Evolutionary conservation across 1,139 yeast species (phyloP).

Genomic region (Zygosaccharomyces sapae): DNA sequence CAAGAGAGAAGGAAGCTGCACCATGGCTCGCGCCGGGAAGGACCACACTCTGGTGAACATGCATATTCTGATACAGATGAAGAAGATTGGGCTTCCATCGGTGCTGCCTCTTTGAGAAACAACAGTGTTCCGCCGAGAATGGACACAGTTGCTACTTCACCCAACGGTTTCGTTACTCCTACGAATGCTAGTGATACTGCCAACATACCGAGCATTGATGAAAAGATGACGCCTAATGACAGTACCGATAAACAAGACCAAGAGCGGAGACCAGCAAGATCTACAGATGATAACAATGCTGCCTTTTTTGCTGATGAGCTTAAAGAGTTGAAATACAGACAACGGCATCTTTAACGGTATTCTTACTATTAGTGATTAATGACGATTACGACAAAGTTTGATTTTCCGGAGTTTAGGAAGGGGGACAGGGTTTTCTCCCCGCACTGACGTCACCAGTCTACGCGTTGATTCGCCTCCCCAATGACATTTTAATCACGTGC

Average conservation of each 20-base stretch:
- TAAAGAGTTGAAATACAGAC: slow-evolving; percentile 15
- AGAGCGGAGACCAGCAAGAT: slow-evolving; percentile 12
- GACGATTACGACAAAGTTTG: background rate
- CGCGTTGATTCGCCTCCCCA: too few species aligned
- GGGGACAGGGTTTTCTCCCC: background rate
- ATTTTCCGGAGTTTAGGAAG: background rate
- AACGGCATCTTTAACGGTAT: background rate
- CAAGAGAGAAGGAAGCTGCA: slow-evolving; percentile 1
- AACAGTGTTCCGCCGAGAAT: slow-evolving; percentile 27
- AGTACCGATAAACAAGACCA: slow-evolving; percentile 2
- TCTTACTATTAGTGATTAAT: too few species aligned
- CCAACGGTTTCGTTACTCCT: slow-evolving; percentile 19
- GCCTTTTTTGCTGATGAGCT: slow-evolving; percentile 33
- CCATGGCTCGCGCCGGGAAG: background rate
- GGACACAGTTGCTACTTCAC: slow-evolving; percentile 20
- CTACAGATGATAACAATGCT: slow-evolving; percentile 26
- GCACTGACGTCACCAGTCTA: too few species aligned
- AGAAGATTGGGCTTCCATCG: slow-evolving; percentile 91
- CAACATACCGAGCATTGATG: slow-evolving; percentile 11
- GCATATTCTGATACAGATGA: slow-evolving; percentile 68
- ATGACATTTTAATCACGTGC: too few species aligned
- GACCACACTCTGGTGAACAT: slow-evolving; percentile 3
- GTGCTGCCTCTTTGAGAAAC: slow-evolving; percentile 59
- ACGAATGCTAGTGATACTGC: slow-evolving; percentile 10
- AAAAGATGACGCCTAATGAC: slow-evolving; percentile 12